Base-by-base conservation (phyloP, 2,329 filamentous ascomycete genomes). In the Sporothrix brasiliensis region DNA sequence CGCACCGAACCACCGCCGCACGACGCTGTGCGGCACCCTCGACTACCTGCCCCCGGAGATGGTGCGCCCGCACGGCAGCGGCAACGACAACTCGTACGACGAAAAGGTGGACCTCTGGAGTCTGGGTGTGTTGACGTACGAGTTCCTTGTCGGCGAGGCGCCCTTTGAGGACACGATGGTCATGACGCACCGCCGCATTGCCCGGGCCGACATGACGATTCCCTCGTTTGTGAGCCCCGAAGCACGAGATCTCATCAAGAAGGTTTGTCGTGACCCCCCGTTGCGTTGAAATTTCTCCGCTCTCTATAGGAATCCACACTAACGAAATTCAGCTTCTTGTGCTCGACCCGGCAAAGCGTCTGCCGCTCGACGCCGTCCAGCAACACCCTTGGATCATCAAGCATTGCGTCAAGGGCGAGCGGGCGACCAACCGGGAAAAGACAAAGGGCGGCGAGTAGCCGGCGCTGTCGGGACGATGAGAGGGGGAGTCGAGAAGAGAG, bases 11-110 rank as follows among this genome's bases (percentile, higher is more conserved):
- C 96, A 94, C 82, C 86, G 95, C 75, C 87, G 95, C 73, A 91
- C 94, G 77, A 99, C 95, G 70, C 94, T 98, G 88, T 99, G 95
- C 79, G 95, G 95, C 73, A 99, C 95, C 21, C 88, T 98, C 54
- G 95, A 99, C 81, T 99, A 99, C 80, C 87, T 99, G 19, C 95
- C 95, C 3, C 95, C 95, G 4, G 95, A 99, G 88, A 99, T 99
- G 95, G 87, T 98, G 80, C 92, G 91, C 80, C 88, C 90, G 44
- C 69, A 72, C 4, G 91, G 92, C 58, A 86, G 87, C 65, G 68
- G 69, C 71, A 87, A 89, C 75, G 92, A 95, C 77, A 97, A 95
- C 81, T 96, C 87, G 78, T 98, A 98, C 81, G 92, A 88, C 72
- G 94, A 97, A 79, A 98, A 97, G 83, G 92, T 99, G 44, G 95